Percentiles rank a stretch among this genome's conserved stretches.
Conservation (phyloP, 1,284 basidiomycete species). For the Ganoderma sinense region DNA sequence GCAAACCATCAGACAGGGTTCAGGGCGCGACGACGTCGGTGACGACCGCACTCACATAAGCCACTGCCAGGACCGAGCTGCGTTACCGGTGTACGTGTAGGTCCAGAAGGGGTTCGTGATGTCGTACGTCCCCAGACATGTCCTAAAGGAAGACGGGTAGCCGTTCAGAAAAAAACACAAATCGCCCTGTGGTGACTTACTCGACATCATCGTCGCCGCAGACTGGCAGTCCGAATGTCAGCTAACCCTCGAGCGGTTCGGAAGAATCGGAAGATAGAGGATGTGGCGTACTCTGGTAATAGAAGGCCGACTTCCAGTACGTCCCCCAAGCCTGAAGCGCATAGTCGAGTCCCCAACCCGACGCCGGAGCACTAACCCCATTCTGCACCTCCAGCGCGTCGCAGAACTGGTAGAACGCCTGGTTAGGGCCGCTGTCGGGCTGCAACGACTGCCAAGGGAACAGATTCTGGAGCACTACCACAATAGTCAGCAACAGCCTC, state of each 20-base stretch:
- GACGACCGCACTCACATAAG: slow-evolving; percentile 49
- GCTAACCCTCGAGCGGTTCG: neutral
- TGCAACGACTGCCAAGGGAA: slow-evolving; percentile 65
- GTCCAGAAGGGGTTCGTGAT: slow-evolving; percentile 53
- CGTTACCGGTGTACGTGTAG: slow-evolving; percentile 56
- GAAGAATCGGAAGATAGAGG: neutral
- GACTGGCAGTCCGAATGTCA: slow-evolving; percentile 40
- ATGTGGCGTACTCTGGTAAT: slow-evolving; percentile 43
- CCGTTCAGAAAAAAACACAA: neutral
- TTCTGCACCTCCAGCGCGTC: slow-evolving; percentile 77
- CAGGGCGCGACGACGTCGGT: neutral
- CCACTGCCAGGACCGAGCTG: slow-evolving; percentile 63
- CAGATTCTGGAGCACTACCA: slow-evolving; percentile 57
- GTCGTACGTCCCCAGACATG: slow-evolving; percentile 66
- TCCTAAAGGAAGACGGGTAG: slow-evolving; percentile 39
- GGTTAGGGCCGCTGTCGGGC: slow-evolving; percentile 46
- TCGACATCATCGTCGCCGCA: slow-evolving; percentile 47
- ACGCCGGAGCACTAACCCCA: slow-evolving; percentile 56
- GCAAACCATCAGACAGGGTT: neutral
- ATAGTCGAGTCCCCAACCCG: slow-evolving; percentile 69
- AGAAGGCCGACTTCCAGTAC: slow-evolving; percentile 58
- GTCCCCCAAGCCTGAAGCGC: slow-evolving; percentile 67
- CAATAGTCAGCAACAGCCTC: neutral
- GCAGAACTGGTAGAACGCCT: slow-evolving; percentile 68
- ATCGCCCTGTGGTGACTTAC: slow-evolving; percentile 39